Evolutionary conservation across 2,329 filamentous ascomycete species (phyloP), one percentile per base, ranked within the genome.

Genomic region (Colletotrichum eremochloae): DNA sequence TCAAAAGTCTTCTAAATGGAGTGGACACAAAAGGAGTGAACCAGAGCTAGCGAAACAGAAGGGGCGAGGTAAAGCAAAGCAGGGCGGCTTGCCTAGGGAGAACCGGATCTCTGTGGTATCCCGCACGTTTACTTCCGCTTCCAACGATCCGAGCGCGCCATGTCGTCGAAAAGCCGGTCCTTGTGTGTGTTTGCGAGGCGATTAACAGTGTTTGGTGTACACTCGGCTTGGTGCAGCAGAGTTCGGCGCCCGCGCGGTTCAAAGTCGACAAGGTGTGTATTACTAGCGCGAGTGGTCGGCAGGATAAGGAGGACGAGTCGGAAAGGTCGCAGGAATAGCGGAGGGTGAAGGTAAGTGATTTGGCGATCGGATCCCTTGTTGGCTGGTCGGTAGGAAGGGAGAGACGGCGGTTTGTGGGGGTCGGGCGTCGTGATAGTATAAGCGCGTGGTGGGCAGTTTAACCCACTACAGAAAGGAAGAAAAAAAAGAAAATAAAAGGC

Each of bases 121-220:
- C 68, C 68, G 63, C 62, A 70, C 71, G 68, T 71, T 73, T 73
- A 73, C 63, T 44, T 46, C 68, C 63, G 68, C 63, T 64, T 73
- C 68, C 71, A 67, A 63, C 67, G 63, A 67, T 73, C 71, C 56
- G 71, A 73, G 71, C 63, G 71, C 71, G 71, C 71, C 71, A 73
- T 73, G 63, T 71, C 68, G 67, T 65, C 66, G 66, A 60, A 40
- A 40, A 36, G 38, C 48, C 55, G 57, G 55, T 72, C 31, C 33
- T 69, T 61, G 57, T n/a, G 52, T 67, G 48, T 38, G 42, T 42
- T 38, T 69, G 40, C 15, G 56, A 31, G n/a, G 40, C 38, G 56
- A 36, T 56, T 67, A 57, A 50, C 29, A 48, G 20, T 18, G 38
- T 24, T 24, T 67, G 55, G 64, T 69, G 55, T 65, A 56, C 11